Evolutionary conservation across 129 eudicot genomes (phyloP).

Genomic region (Ambrosia trifida): DNA sequence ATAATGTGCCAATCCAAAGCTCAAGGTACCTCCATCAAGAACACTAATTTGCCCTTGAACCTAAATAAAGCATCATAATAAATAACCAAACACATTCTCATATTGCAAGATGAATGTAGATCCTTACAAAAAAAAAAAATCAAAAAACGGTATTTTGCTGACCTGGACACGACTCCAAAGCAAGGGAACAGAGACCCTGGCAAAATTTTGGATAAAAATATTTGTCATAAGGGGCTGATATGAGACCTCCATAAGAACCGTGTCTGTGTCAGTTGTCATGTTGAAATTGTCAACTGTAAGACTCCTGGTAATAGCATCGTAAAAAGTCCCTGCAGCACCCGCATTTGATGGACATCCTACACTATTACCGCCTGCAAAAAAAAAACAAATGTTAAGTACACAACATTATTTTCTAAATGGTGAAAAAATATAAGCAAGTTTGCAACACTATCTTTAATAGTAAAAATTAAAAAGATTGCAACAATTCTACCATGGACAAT

Average conservation of each 20-base stretch:
- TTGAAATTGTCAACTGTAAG: constrained; percentile 83
- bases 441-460: neutral
- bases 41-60: constrained; percentile 97
- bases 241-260: constrained; percentile 80
- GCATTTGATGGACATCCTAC: constrained; percentile 84
- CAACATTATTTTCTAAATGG: constrained; percentile 2
- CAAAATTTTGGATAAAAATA: constrained; percentile 65
- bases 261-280: constrained; percentile 78
- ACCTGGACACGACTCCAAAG: constrained; percentile 99
- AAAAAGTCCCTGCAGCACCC: constrained; percentile 98
- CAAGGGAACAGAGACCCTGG: constrained; percentile 94
- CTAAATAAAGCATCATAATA: constrained; percentile 40
- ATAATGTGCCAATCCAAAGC: constrained; percentile 93
- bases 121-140: neutral
- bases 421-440: constrained; percentile 1
- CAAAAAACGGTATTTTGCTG: constrained; percentile 19
- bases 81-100: constrained; percentile 4
- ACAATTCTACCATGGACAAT: constrained; percentile 70
- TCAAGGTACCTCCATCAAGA: constrained; percentile 68
- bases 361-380: constrained; percentile 87
- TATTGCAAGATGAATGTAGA: neutral
- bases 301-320: constrained; percentile 89
- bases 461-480: neutral
- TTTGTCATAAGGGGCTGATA: constrained; percentile 93
- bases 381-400: constrained; percentile 8